phyloP scores from a whole-genome alignment of 116 monocot species.

The Papilionanthe hybrid region DNA sequence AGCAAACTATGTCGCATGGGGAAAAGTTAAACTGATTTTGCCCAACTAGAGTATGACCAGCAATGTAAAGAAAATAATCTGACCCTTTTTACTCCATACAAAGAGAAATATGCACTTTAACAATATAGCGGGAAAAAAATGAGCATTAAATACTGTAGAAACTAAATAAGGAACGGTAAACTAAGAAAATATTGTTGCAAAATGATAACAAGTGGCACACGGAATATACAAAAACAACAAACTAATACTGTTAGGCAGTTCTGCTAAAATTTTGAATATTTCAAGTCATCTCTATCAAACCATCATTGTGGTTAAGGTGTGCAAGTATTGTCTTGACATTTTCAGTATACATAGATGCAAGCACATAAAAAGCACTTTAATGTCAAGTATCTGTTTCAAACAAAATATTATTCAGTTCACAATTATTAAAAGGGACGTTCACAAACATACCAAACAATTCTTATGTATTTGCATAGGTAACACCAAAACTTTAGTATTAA shows the following conservation, averaged over 20 bases:
- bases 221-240: not conserved
- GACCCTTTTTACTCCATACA: not conserved
- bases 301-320: not conserved
- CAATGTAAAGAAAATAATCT: not conserved
- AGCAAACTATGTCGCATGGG: not conserved
- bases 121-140: not conserved
- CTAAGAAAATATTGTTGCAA: not conserved
- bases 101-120: not conserved
- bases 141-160: not conserved
- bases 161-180: not conserved
- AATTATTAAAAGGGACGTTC: not conserved
- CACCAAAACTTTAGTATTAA: too few relatives aligned
- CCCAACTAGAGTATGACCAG: not conserved
- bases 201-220: not conserved
- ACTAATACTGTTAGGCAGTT: too few relatives aligned
- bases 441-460: too few relatives aligned
- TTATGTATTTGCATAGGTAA: too few relatives aligned
- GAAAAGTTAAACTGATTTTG: not conserved
- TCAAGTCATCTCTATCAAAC: not conserved
- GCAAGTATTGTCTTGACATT: not conserved
- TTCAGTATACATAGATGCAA: not conserved
- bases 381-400: not conserved
- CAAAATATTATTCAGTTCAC: not conserved
- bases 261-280: not conserved
- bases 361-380: not conserved